Base-by-base conservation (phyloP, 1,139 yeast genomes). In the Pichia kudriavzevii region DNA sequence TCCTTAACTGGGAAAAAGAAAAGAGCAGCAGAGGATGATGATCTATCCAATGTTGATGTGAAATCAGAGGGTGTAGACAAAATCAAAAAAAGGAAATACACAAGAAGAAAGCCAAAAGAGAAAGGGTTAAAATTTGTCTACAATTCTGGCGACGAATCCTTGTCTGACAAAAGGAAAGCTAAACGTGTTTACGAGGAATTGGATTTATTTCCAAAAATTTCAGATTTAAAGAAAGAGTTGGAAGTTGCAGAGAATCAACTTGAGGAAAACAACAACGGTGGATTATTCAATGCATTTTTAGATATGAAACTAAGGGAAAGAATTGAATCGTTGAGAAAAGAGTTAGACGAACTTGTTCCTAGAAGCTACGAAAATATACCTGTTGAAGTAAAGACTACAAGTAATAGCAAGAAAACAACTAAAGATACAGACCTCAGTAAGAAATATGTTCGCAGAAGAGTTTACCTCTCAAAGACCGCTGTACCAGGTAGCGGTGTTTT, bases 401-500 rank as follows among this genome's bases (percentile, higher is more conserved):
- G 6, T 10, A 22, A 22, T 10, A 22, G n/a, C n/a, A n/a, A n/a
- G n/a, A n/a, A n/a, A n/a, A 20, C 22, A 8, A 29, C 38, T 2
- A 31, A 24, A 16, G 41, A 31, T 17, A 19, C 28, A 3, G 36
- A 35, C 3, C 12, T 9, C 3, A 21, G 28, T 12, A 36, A 26
- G 19, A 39, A 34, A 23, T 34, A 34, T 15, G 35, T 34, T 16
- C 35, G 38, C 20, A 36, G 42, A 22, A 36, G 42, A 20, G 14
- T 36, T 18, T 36, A 28, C 16, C 28, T 39, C 12, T 36, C 42
- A 2, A 39, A 36, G 29, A 36, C 40, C 4, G 30, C 42, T 5
- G 42, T 39, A 14, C 42, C 42, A 16, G 42, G 40, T 4, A 31
- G 36, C 30, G 42, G 42, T 5, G 40, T 39, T 7, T 39, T 39